Percentiles rank a stretch among this genome's conserved stretches.
These are phyloP conservation scores for Colletotrichum nymphaeae DNA, from an alignment of 2,329 filamentous ascomycete species.

Conservation along the genomic window DNA sequence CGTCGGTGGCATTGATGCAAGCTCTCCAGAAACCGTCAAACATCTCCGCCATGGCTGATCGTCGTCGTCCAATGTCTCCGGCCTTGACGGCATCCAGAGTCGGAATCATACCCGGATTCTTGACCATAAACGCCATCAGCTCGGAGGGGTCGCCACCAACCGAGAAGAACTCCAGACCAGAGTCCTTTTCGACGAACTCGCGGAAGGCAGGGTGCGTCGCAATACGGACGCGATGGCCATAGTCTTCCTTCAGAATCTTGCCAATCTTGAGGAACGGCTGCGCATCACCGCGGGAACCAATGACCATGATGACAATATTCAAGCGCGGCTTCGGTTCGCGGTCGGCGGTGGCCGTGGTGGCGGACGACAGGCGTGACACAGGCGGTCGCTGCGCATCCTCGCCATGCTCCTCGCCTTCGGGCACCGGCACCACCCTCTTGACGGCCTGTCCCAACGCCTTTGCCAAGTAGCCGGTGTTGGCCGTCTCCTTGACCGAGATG, in stretches of 20 bases:
- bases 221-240: slow-evolving; percentile 80
- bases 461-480: slow-evolving; percentile 76
- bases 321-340: slow-evolving; percentile 60
- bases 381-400: slow-evolving; percentile 15
- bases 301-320: slow-evolving; percentile 87
- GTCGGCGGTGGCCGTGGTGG: slow-evolving; percentile 45
- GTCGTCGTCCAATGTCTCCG: slow-evolving; percentile 76
- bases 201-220: slow-evolving; percentile 84
- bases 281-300: slow-evolving; percentile 82
- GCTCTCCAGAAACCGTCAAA: slow-evolving; percentile 86
- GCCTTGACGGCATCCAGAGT: slow-evolving; percentile 77
- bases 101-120: slow-evolving; percentile 83
- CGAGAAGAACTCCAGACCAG: slow-evolving; percentile 82
- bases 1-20: slow-evolving; percentile 79
- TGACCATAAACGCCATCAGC: slow-evolving; percentile 90
- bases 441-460: slow-evolving; percentile 76
- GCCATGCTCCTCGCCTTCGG: slow-evolving; percentile 46
- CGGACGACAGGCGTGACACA: slow-evolving; percentile 42
- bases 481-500: slow-evolving; percentile 78
- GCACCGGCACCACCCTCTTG: slow-evolving; percentile 59
- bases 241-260: slow-evolving; percentile 75
- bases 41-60: slow-evolving; percentile 82
- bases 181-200: slow-evolving; percentile 79
- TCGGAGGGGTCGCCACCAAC: slow-evolving; percentile 84
- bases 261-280: slow-evolving; percentile 84